Evolutionary conservation across 345 rosid genomes (phyloP), one percentile per base, ranked within the genome.

Genomic region (Populus pruinosa): DNA sequence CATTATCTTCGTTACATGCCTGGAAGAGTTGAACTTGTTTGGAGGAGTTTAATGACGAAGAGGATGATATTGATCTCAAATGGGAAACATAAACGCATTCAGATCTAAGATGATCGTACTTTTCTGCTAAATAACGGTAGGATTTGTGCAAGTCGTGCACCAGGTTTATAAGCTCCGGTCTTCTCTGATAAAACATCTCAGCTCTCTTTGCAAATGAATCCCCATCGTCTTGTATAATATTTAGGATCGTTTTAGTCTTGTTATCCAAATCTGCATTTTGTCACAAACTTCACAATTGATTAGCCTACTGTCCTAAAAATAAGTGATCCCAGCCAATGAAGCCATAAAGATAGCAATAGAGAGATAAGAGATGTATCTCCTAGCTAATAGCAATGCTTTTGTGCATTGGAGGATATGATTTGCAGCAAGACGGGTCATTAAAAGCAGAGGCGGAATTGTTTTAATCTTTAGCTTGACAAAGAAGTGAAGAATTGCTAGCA

Each of bases 161-260:
- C 49, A 62, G 35, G 6, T 75, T 41, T 8, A 84, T 39, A 11
- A 81, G 78, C 39, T 81, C 80, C 2, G 77, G 84, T 75, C 84
- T 78, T 55, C 73, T 75, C 59, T 78, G 69, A 36, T 61, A 78
- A 69, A 67, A 83, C 67, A 61, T 71, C 69, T 80, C 83, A 18
- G 77, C 83, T 44, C 82, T 77, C 73, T 77, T 35, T 4, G 74
- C 69, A 44, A 80, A 83, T 11, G 82, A 77, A 39, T 74, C 86
- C 31, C 86, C 83, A 71, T 77, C 79, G 5, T 75, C 69, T 71
- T 77, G 61, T 21, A 80, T 80, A 5, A 77, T 61, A 47, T 71
- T 62, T 13, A 80, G 53, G 21, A 80, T 77, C 14, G 13, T 23
- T 59, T 71, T 68, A 36, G 38, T 77, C 77, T 67, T 80, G 17